These are phyloP conservation scores for Coemansia sp. DNA, from an alignment of 192 early-diverging fungal species.

Conservation along the genomic window DNA sequence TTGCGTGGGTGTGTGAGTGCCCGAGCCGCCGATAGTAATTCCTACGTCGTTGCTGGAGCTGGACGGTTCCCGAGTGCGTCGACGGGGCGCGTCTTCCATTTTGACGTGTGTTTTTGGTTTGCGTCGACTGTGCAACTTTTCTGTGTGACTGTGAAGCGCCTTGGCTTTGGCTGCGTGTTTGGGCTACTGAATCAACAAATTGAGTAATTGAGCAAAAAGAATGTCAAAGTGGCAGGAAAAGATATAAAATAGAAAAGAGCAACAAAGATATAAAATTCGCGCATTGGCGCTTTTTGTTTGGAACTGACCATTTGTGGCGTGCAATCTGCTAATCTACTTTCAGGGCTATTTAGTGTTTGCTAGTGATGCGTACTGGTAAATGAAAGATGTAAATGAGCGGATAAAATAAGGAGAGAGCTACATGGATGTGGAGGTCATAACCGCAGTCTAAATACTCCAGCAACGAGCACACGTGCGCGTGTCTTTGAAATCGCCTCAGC, in stretches of 20 bases:
- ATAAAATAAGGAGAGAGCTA: background rate
- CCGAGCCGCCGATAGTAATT: constrained; percentile 36
- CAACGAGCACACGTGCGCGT: background rate
- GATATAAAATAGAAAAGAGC: background rate
- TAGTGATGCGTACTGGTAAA: background rate
- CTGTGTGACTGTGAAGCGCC: background rate
- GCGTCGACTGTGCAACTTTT: background rate
- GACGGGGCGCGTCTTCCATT: constrained; percentile 39
- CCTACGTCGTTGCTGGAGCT: constrained; percentile 30
- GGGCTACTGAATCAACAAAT: background rate
- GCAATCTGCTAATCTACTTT: background rate
- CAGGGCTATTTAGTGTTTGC: background rate
- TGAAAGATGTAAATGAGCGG: background rate
- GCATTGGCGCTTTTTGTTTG: background rate
- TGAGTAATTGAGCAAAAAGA: background rate
- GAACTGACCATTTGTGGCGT: constrained; percentile 1
- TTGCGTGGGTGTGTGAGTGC: constrained; percentile 20
- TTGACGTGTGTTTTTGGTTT: constrained; percentile 3
- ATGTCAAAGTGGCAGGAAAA: background rate
- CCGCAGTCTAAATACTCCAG: background rate
- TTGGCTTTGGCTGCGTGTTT: background rate
- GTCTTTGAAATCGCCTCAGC: background rate
- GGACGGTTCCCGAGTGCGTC: constrained; percentile 28
- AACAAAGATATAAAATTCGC: background rate
- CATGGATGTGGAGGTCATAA: background rate